phyloP scores from a whole-genome alignment of 2,329 filamentous ascomycete genomes.

The Diatrype stigma region DNA sequence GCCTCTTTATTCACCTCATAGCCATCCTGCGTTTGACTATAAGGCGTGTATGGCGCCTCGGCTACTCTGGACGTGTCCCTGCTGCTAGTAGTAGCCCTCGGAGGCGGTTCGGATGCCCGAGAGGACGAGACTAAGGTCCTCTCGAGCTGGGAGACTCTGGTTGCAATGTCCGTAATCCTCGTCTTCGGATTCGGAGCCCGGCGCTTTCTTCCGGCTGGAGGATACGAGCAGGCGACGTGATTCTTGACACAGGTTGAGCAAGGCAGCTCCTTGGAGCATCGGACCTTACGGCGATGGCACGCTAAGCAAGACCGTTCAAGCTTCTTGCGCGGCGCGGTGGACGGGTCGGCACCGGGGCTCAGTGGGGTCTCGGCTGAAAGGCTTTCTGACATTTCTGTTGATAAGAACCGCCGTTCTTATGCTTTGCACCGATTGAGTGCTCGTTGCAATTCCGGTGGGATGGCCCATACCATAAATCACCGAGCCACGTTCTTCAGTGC shows the following conservation, averaged over 20 bases:
- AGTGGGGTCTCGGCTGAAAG: not conserved
- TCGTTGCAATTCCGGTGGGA: not conserved
- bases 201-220: slow-evolving; percentile 21
- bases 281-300: slow-evolving; percentile 29
- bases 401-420: no score
- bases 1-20: slow-evolving; percentile 16
- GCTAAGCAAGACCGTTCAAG: slow-evolving; percentile 21
- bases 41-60: not conserved
- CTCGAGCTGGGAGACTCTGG: slow-evolving; percentile 31
- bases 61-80: not conserved
- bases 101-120: not conserved
- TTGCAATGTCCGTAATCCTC: slow-evolving; percentile 30
- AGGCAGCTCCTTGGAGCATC: slow-evolving; percentile 27
- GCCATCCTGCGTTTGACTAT: not conserved
- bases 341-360: not conserved
- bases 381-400: not conserved
- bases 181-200: slow-evolving; percentile 13
- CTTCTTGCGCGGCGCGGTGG: not conserved
- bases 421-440: no score
- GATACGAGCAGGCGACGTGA: slow-evolving; percentile 26
- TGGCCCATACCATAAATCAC: no score
- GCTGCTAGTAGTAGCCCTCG: not conserved
- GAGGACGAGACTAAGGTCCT: slow-evolving; percentile 18
- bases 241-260: slow-evolving; percentile 22
- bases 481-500: no score